Percentiles rank a stretch among this genome's conserved stretches.
These are phyloP conservation scores for Albugo laibachii DNA, from an alignment of 352 stramenopile genomes.

Conservation along the genomic window DNA sequence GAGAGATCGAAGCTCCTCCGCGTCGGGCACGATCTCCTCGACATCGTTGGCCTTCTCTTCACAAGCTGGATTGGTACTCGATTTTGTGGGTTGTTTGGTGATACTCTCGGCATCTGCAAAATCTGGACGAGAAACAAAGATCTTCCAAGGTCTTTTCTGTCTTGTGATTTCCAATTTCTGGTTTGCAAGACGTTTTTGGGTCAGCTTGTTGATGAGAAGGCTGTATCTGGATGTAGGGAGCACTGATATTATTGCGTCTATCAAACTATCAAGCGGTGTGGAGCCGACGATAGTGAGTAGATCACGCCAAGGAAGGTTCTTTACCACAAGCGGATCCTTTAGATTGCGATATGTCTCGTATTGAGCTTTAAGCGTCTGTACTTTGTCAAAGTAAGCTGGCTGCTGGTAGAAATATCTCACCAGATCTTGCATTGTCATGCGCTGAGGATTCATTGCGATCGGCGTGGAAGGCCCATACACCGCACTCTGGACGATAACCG, in stretches of 20 bases:
- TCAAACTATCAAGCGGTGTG: background rate
- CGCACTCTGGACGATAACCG: conserved; percentile 24
- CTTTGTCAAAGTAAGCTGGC: conserved; percentile 49
- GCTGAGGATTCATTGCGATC: background rate
- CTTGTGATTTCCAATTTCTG: background rate
- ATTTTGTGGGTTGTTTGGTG: conserved; percentile 5
- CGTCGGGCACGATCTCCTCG: background rate
- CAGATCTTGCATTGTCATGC: conserved; percentile 21
- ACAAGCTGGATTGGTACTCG: conserved; percentile 3
- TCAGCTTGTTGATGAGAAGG: background rate
- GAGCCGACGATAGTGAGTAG: background rate
- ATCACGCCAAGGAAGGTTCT: background rate
- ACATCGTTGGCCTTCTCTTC: conserved; percentile 2
- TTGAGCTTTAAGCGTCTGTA: conserved; percentile 26
- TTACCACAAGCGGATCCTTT: conserved; percentile 7
- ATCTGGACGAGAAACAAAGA: too few relatives aligned
- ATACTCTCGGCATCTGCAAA: background rate
- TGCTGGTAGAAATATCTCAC: conserved; percentile 32
- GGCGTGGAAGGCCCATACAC: conserved; percentile 22
- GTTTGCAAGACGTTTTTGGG: background rate
- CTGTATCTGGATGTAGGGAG: background rate
- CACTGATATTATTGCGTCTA: background rate
- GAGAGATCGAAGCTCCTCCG: conserved; percentile 15
- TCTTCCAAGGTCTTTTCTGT: background rate
- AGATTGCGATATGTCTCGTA: conserved; percentile 21